phyloP scores from a whole-genome alignment of 2,329 filamentous ascomycete species.

The Cordyceps pruinosa region DNA sequence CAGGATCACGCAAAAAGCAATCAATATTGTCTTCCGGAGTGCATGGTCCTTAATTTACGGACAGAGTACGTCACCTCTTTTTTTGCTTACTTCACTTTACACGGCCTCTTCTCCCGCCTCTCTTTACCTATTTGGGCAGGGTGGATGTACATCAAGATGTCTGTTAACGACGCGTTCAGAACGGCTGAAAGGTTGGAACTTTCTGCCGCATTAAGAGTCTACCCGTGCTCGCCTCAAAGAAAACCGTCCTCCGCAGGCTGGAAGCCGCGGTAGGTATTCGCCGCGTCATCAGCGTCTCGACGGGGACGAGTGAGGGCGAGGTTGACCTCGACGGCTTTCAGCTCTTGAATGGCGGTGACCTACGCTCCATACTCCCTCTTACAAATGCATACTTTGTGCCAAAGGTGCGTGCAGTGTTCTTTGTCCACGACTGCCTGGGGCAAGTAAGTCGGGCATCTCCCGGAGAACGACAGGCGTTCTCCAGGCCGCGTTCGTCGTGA shows the following conservation, averaged over 20 bases:
- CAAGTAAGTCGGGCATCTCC: neutral
- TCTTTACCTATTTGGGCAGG: neutral
- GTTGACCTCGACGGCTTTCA: constrained; percentile 1
- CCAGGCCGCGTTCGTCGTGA: neutral
- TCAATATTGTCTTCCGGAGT: constrained; percentile 42
- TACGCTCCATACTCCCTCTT: neutral
- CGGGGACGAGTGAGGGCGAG: neutral
- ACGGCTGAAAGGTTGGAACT: constrained; percentile 51
- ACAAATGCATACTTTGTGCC: neutral
- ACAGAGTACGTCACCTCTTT: constrained; percentile 12
- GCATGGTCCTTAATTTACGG: constrained; percentile 27
- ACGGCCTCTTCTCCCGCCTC: neutral
- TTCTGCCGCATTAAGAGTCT: constrained; percentile 45
- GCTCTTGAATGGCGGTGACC: neutral
- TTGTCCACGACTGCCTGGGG: neutral
- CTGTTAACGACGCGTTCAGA: constrained; percentile 29
- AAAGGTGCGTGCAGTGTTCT: neutral
- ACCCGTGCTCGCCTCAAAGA: constrained; percentile 50
- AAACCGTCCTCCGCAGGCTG: constrained; percentile 46
- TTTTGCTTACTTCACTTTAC: neutral
- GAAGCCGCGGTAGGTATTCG: neutral
- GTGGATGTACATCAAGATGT: neutral
- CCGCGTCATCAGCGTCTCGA: neutral
- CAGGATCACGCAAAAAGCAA: constrained; percentile 31
- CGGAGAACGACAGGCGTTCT: neutral